Base-by-base conservation (phyloP, 2,329 filamentous ascomycete genomes). In the Cercospora zeina region DNA sequence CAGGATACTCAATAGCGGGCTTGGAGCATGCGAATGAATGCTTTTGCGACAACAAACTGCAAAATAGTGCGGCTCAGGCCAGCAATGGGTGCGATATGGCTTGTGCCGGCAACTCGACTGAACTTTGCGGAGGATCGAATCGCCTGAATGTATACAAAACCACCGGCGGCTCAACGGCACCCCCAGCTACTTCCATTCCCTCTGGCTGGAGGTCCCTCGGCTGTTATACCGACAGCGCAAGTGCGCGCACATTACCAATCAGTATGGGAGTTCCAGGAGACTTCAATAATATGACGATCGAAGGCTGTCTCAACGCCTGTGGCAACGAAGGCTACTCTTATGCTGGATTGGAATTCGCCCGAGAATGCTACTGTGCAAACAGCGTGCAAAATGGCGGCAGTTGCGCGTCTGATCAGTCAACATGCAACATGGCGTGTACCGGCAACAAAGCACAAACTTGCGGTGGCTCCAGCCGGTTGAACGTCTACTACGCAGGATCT, bases 281-380 rank as follows among this genome's bases (percentile, higher is more conserved):
- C 33, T 58, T 59, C 27, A 62, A 78, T 4, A 74, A 77, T 33
- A 70, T 65, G 63, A 78, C 76, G 58, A 70, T 73, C 5, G 51
- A 67, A 30, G 76, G 63, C 62, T 74, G 71, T 69, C 60, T 62
- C 30, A 68, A 60, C 13, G 74, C 39, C 58, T 72, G 65, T 42
- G 56, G 47, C 31, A 53, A 54, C 11, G 37, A 55, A 33, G 58
- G 55, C 54, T 66, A 53, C 33, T 19, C 42, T 11, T 60, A 60
- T 61, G 77, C 75, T 34, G 77, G 76, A 24, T 62, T 75, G 30
- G 74, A 77, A 61, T 75, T 72, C 53, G 69, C 68, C 4, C 63
- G 63, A 13, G 64, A 66, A 45, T 66, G 64, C 51, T 66, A 42
- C 14, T 64, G 64, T 27, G 64, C 58, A 14, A 62, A 62, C n/a